phyloP scores from a whole-genome alignment of 768 basidiomycete genomes.

The Xanthoconium stramineum region DNA sequence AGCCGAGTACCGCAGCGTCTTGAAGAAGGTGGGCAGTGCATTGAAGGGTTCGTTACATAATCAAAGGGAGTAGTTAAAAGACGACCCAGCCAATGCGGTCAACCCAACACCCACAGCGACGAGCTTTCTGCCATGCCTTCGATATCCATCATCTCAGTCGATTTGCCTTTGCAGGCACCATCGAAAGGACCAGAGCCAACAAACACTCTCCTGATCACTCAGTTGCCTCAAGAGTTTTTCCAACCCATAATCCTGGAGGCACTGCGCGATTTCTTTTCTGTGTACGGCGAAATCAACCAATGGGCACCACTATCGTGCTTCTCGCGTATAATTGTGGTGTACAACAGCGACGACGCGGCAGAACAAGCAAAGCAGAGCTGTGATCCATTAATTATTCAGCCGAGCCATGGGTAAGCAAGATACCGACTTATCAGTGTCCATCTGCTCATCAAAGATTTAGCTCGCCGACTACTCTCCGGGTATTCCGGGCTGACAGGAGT shows the following conservation, averaged over 20 bases:
- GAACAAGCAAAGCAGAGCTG: slow-evolving; percentile 63
- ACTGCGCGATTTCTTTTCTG: slow-evolving; percentile 66
- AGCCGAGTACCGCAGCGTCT: slow-evolving; percentile 14
- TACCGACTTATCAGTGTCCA: not conserved
- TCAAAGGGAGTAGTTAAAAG: slow-evolving; percentile 4
- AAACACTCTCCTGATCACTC: slow-evolving; percentile 83
- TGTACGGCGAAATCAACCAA: slow-evolving; percentile 78
- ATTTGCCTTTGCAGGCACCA: not conserved
- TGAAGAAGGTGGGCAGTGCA: slow-evolving; percentile 4
- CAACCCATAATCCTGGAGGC: slow-evolving; percentile 62
- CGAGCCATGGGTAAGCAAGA: slow-evolving; percentile 47
- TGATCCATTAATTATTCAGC: slow-evolving; percentile 62
- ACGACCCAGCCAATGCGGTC: no score
- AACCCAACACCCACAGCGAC: slow-evolving; percentile 5
- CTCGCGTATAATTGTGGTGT: slow-evolving; percentile 81
- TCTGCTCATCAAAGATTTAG: slow-evolving; percentile 33
- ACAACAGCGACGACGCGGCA: slow-evolving; percentile 56
- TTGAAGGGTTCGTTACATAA: slow-evolving; percentile 19
- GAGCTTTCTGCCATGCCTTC: slow-evolving; percentile 21
- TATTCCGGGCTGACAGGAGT: slow-evolving; percentile 72
- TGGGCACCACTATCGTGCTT: slow-evolving; percentile 89
- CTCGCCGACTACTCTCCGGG: slow-evolving; percentile 51
- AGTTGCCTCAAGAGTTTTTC: slow-evolving; percentile 77
- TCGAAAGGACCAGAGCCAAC: slow-evolving; percentile 38
- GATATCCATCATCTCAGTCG: slow-evolving; percentile 26